Conservation (phyloP, 2,329 filamentous ascomycete species). For the Gnomoniopsis smithogilvyi region DNA sequence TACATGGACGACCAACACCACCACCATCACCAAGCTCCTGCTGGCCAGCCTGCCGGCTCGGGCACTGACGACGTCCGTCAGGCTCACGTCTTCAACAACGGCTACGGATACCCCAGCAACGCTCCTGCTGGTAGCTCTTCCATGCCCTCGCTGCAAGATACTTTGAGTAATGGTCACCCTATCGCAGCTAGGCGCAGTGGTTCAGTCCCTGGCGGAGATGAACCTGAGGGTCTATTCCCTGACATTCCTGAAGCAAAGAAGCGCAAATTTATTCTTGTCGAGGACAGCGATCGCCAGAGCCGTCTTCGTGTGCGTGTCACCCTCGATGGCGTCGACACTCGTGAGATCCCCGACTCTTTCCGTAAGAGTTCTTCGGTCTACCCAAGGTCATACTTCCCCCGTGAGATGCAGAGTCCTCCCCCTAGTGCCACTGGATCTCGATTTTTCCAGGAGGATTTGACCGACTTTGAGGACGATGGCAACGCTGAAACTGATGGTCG, state of each 20-base stretch:
- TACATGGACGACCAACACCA: conserved; percentile 56
- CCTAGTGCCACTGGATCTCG: conserved; percentile 70
- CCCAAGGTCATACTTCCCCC: conserved; percentile 86
- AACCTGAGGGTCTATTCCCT: conserved; percentile 73
- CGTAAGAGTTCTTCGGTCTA: conserved; percentile 87
- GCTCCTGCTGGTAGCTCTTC: conserved; percentile 52
- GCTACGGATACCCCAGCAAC: conserved; percentile 64
- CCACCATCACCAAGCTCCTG: conserved; percentile 56
- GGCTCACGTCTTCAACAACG: conserved; percentile 66
- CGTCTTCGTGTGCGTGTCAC: conserved; percentile 87
- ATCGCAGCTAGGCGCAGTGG: conserved; percentile 33
- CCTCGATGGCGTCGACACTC: conserved; percentile 89
- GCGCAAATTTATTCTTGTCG: conserved; percentile 94
- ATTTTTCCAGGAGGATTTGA: conserved; percentile 67
- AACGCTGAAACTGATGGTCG: conserved; percentile 50
- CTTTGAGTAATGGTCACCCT: conserved; percentile 39
- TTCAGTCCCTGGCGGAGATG: conserved; percentile 48
- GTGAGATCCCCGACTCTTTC: conserved; percentile 94
- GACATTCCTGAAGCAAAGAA: conserved; percentile 87
- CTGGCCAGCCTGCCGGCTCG: conserved; percentile 18
- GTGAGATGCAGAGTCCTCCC: conserved; percentile 86
- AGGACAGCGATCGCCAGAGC: conserved; percentile 77
- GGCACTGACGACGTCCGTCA: conserved; percentile 65
- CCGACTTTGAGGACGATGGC: conserved; percentile 55
- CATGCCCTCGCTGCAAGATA: conserved; percentile 64